These are phyloP conservation scores for Colletotrichum brevisporum DNA, from an alignment of 2,329 filamentous ascomycete species.

Conservation along the genomic window DNA sequence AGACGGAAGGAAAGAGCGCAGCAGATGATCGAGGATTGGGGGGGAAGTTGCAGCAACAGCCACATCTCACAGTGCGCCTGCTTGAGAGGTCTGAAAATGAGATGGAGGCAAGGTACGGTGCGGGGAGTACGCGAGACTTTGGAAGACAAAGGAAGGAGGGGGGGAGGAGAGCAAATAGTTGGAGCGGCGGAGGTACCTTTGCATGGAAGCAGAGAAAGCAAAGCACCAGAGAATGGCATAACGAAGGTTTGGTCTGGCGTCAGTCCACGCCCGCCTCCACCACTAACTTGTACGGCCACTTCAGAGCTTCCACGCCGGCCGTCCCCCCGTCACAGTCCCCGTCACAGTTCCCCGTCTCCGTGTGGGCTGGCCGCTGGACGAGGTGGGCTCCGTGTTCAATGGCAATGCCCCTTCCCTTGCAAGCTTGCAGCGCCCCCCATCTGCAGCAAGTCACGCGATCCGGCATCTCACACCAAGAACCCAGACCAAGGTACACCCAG, in stretches of 20 bases:
- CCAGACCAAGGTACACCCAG: slow-evolving; percentile 25
- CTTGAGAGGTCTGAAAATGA: too few relatives aligned
- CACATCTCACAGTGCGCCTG: too few relatives aligned
- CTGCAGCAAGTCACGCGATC: slow-evolving; percentile 46
- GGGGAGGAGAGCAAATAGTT: too few relatives aligned
- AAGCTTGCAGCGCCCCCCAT: slow-evolving; percentile 28
- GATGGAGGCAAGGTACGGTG: too few relatives aligned
- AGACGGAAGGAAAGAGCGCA: slow-evolving; percentile 12
- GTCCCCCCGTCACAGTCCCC: slow-evolving; percentile 13
- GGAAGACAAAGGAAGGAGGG: too few relatives aligned
- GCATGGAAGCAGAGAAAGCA: background rate
- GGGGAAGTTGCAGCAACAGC: too few relatives aligned
- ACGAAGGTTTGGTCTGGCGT: slow-evolving; percentile 37
- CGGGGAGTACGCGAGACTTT: too few relatives aligned
- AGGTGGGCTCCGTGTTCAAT: slow-evolving; percentile 3
- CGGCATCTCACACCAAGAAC: slow-evolving; percentile 20
- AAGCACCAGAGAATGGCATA: slow-evolving; percentile 18
- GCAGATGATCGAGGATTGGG: background rate
- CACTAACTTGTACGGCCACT: slow-evolving; percentile 1
- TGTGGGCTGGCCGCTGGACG: slow-evolving; percentile 7
- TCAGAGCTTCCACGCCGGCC: slow-evolving; percentile 24
- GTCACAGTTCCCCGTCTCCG: background rate
- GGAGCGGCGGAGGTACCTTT: too few relatives aligned
- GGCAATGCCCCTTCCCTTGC: slow-evolving; percentile 32
- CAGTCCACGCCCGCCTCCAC: slow-evolving; percentile 36